Percentiles rank a stretch among this genome's conserved stretches.
Conservation (phyloP, 331 rosid species). For the Quercus lobata region DNA sequence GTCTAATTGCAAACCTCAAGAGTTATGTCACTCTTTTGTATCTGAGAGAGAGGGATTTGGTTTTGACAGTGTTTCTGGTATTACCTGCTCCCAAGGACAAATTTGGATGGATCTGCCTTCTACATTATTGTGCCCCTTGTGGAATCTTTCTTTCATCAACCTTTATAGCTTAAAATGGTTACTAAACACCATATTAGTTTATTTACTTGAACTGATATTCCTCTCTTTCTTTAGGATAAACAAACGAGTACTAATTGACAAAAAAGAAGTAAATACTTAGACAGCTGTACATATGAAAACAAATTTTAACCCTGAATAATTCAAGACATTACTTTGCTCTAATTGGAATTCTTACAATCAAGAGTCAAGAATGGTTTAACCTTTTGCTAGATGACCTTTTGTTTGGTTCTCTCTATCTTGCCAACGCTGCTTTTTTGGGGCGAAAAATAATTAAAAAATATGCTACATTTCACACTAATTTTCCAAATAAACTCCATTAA, state of each 20-base stretch:
- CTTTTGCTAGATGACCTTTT: neutral
- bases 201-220: too few species aligned
- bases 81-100: constrained; percentile 62
- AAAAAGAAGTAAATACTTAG: too few species aligned
- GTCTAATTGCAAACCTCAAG: constrained; percentile 21
- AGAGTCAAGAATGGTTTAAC: too few species aligned
- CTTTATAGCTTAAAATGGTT: neutral
- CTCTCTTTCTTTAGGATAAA: too few species aligned
- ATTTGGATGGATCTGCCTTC: neutral
- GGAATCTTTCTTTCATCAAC: neutral
- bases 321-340: too few species aligned
- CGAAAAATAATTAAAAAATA: neutral
- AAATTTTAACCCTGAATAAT: too few species aligned
- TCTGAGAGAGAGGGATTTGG: neutral
- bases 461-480: neutral
- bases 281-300: too few species aligned
- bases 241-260: too few species aligned
- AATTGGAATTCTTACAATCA: too few species aligned
- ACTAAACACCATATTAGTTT: neutral
- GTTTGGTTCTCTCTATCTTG: too few species aligned
- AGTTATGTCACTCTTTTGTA: neutral
- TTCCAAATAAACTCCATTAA: neutral
- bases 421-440: neutral
- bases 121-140: too few species aligned
- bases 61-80: constrained; percentile 40